Conservation (phyloP, 2,329 filamentous ascomycete genomes). For the Fusarium sp. region DNA sequence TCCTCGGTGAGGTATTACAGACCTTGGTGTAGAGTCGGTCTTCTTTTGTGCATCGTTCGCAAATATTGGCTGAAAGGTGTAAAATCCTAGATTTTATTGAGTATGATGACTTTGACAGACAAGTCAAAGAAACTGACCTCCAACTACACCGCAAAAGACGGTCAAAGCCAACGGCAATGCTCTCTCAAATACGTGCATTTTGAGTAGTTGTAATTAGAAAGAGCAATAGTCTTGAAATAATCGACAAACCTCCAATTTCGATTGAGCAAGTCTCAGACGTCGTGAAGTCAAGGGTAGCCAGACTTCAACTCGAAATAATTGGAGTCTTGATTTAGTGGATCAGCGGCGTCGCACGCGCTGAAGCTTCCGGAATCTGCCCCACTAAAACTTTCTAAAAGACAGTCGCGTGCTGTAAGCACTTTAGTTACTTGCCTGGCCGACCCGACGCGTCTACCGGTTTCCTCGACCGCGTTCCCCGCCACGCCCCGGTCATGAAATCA, state of each 20-base stretch:
- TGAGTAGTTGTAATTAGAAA: neutral
- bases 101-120: neutral
- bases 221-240: neutral
- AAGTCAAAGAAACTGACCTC: slow-evolving; percentile 48
- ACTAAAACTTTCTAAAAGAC: slow-evolving; percentile 8
- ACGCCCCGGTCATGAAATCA: slow-evolving; percentile 30
- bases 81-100: slow-evolving; percentile 49
- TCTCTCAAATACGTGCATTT: slow-evolving; percentile 53
- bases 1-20: neutral
- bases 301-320: slow-evolving; percentile 13
- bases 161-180: slow-evolving; percentile 53
- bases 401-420: slow-evolving; percentile 9
- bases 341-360: slow-evolving; percentile 5
- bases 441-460: slow-evolving; percentile 46
- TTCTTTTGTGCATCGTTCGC: slow-evolving; percentile 39
- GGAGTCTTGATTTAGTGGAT: slow-evolving; percentile 13
- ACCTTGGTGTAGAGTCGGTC: slow-evolving; percentile 27
- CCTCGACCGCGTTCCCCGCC: slow-evolving; percentile 46
- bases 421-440: neutral
- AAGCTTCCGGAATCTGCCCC: slow-evolving; percentile 17
- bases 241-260: neutral
- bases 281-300: slow-evolving; percentile 10
- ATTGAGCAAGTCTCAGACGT: neutral
- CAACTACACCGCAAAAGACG: slow-evolving; percentile 54
- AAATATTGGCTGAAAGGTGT: slow-evolving; percentile 55